A percentile compares a stretch with the other conserved stretches of the same genome.
Conservation (phyloP, 352 stramenopile species). For the Phytopythium oedochilum region DNA sequence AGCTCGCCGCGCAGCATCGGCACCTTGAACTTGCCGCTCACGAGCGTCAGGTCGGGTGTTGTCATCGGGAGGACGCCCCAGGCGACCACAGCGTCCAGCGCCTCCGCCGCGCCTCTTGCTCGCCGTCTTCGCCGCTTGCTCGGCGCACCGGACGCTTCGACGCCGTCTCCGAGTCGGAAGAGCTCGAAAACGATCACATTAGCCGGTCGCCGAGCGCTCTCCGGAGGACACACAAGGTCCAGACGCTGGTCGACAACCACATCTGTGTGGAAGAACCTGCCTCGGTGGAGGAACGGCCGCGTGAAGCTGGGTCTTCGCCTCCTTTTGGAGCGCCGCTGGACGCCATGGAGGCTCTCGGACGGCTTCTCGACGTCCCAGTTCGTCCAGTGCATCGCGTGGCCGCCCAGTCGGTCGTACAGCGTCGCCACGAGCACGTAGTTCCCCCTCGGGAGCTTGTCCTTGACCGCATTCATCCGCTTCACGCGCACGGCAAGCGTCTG, state of each 20-base stretch:
- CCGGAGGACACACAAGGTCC: conserved; percentile 70
- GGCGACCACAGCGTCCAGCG: conserved; percentile 67
- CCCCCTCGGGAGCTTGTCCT: conserved; percentile 77
- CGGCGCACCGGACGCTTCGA: not conserved
- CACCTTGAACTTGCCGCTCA: conserved; percentile 82
- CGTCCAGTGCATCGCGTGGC: conserved; percentile 72
- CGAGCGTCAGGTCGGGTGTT: conserved; percentile 48
- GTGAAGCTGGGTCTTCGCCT: conserved; percentile 52
- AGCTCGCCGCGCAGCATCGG: conserved; percentile 82
- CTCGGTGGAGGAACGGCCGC: conserved; percentile 66
- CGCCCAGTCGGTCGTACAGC: conserved; percentile 83
- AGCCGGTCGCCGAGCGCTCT: conserved; percentile 47
- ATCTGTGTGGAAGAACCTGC: conserved; percentile 83
- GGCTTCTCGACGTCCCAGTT: conserved; percentile 44
- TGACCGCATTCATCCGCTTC: conserved; percentile 67
- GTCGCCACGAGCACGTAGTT: conserved; percentile 82
- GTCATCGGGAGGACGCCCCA: conserved; percentile 81
- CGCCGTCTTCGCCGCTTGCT: conserved; percentile 6
- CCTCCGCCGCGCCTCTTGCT: not conserved
- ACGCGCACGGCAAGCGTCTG: conserved; percentile 64
- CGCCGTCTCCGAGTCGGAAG: conserved; percentile 20
- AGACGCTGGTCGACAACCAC: conserved; percentile 74
- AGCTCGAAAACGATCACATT: conserved; percentile 56
- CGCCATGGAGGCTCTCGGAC: not conserved
- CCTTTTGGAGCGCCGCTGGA: not conserved